Evolutionary conservation across 192 early-diverging fungal species (phyloP).

Genomic region (Mortierella alpina): DNA sequence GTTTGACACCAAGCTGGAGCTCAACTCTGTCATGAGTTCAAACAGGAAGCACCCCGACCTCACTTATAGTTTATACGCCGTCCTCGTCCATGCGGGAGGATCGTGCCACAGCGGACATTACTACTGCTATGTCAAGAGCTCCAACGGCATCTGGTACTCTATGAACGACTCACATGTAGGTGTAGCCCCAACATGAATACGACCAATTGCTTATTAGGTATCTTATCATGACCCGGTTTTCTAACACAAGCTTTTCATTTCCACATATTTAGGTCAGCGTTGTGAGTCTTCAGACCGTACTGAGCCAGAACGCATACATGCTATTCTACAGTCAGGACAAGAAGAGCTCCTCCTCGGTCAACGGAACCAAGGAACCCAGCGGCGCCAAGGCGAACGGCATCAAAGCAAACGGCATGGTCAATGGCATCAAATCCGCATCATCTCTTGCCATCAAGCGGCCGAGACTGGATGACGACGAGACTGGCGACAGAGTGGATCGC

Average conservation of each 20-base stretch:
- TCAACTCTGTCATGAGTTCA: constrained; percentile 70
- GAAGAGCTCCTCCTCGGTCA: constrained; percentile 8
- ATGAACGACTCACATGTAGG: constrained; percentile 78
- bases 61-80: constrained; percentile 78
- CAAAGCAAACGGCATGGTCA: constrained; percentile 6
- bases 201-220: too few relatives aligned
- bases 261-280: constrained; percentile 63
- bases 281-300: constrained; percentile 75
- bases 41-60: constrained; percentile 26
- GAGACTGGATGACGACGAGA: constrained; percentile 35
- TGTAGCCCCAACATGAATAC: neutral
- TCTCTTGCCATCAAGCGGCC: constrained; percentile 24
- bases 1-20: constrained; percentile 72
- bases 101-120: constrained; percentile 88
- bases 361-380: neutral
- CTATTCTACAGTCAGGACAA: constrained; percentile 77
- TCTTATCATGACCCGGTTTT: too few relatives aligned
- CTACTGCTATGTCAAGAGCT: constrained; percentile 82
- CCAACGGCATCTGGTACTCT: constrained; percentile 81
- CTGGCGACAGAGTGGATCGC: constrained; percentile 46
- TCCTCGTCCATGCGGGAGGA: constrained; percentile 83
- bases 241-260: neutral
- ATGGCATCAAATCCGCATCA: neutral
- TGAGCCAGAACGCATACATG: constrained; percentile 84
- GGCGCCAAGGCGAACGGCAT: neutral